Evolutionary conservation across 2,329 filamentous ascomycete genomes (phyloP).

Genomic region (Trichoderma sp.): DNA sequence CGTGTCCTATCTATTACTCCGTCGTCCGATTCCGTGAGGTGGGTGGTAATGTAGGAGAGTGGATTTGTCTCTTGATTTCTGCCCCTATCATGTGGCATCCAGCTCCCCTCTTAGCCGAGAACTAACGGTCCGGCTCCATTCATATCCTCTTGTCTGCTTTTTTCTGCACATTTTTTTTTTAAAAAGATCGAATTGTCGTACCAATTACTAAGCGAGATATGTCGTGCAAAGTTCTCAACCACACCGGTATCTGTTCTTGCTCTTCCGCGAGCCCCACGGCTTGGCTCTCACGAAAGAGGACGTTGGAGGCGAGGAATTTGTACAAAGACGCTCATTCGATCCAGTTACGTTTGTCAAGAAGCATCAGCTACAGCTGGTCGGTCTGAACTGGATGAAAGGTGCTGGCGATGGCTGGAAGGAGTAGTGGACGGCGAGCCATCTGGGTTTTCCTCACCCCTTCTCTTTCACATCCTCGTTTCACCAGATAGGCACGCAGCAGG

Average conservation of each 20-base stretch:
- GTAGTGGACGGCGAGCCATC: slow-evolving; percentile 8
- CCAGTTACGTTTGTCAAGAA: slow-evolving; percentile 38
- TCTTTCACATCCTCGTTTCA: background rate
- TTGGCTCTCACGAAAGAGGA: slow-evolving; percentile 39
- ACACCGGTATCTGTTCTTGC: slow-evolving; percentile 46
- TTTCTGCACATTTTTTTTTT: background rate
- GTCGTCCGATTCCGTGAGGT: background rate
- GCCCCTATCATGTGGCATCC: slow-evolving; percentile 9
- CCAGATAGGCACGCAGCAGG: slow-evolving; percentile 8
- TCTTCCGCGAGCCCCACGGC: slow-evolving; percentile 41
- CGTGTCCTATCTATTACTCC: background rate
- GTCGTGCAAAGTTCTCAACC: slow-evolving; percentile 40
- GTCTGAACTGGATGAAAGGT: slow-evolving; percentile 46
- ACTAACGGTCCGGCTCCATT: background rate
- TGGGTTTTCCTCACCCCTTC: background rate
- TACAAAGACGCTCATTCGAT: slow-evolving; percentile 43
- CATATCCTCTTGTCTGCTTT: background rate
- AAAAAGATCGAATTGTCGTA: background rate
- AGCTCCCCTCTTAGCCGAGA: background rate
- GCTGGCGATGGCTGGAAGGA: slow-evolving; percentile 44
- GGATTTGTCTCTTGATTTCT: background rate
- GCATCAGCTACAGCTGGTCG: slow-evolving; percentile 39
- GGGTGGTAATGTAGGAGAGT: slow-evolving; percentile 12
- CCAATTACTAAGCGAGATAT: background rate
- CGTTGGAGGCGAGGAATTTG: slow-evolving; percentile 47